Evolutionary conservation across 352 stramenopile genomes (phyloP).

Genomic region (Globisporangium acanthophoron): DNA sequence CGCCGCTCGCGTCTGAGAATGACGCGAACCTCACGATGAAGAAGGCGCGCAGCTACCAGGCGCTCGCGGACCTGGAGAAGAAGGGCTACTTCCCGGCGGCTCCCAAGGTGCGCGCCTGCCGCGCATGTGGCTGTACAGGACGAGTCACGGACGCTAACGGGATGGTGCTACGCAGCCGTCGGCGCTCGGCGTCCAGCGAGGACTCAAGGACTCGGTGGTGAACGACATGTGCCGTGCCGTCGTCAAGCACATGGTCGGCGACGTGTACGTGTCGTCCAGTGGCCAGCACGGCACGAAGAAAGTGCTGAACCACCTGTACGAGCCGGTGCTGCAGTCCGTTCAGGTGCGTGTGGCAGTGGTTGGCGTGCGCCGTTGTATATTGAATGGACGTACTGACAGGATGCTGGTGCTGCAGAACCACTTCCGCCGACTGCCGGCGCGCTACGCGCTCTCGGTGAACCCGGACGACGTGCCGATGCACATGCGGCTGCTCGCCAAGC

Average conservation of each 20-base stretch:
- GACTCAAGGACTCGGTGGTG: constrained; percentile 81
- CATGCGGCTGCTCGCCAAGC: constrained; percentile 79
- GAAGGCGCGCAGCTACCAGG: constrained; percentile 75
- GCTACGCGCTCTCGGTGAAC: constrained; percentile 82
- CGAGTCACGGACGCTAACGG: too few relatives aligned
- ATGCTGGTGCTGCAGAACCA: constrained; percentile 32
- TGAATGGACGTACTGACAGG: neutral
- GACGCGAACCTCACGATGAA: constrained; percentile 49
- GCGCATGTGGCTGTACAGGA: too few relatives aligned
- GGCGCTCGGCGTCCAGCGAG: constrained; percentile 71
- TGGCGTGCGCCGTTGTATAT: too few relatives aligned
- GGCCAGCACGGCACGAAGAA: constrained; percentile 63
- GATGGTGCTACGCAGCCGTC: constrained; percentile 27
- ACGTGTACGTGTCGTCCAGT: constrained; percentile 76
- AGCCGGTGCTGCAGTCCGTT: constrained; percentile 81
- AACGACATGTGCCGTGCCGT: constrained; percentile 87
- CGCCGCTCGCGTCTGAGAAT: constrained; percentile 8
- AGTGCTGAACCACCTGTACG: constrained; percentile 83
- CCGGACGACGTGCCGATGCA: constrained; percentile 85
- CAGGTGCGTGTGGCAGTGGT: constrained; percentile 15
- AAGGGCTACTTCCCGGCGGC: constrained; percentile 76
- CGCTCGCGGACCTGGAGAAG: constrained; percentile 77
- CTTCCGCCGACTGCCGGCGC: constrained; percentile 72
- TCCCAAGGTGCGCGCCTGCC: constrained; percentile 30
- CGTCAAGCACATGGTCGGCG: constrained; percentile 86